Evolutionary conservation across 208 protist genomes (phyloP).

Genomic region (Spongospora subterranea): DNA sequence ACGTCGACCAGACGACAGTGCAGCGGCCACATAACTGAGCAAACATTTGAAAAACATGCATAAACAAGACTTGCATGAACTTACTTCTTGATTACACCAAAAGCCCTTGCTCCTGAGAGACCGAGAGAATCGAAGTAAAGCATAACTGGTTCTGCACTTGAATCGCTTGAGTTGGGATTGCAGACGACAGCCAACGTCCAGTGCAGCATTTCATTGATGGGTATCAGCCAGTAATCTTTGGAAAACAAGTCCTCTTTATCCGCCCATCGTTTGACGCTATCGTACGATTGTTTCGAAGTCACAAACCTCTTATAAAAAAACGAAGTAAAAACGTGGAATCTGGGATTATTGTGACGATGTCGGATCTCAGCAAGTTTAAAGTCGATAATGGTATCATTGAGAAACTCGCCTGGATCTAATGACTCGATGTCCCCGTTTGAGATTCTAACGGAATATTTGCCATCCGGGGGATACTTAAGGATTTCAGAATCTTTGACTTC

Average conservation of each 20-base stretch:
- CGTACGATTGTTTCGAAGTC: background rate
- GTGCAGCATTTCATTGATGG: slow-evolving; percentile 19
- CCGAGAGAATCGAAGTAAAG: slow-evolving; percentile 40
- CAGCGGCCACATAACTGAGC: background rate
- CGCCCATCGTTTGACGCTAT: slow-evolving; percentile 27
- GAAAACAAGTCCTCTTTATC: slow-evolving; percentile 4
- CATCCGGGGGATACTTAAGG: background rate
- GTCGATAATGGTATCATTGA: slow-evolving; percentile 54
- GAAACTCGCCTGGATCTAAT: slow-evolving; percentile 44
- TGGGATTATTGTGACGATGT: background rate
- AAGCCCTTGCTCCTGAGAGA: background rate
- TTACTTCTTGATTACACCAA: slow-evolving; percentile 30
- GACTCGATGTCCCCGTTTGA: background rate
- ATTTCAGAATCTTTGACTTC: background rate
- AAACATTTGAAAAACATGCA: background rate
- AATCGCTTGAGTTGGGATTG: background rate
- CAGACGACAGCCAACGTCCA: slow-evolving; percentile 46
- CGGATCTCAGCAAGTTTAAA: background rate
- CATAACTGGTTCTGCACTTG: background rate
- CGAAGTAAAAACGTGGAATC: slow-evolving; percentile 9
- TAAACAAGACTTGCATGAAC: background rate
- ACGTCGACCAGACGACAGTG: background rate
- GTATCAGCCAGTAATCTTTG: slow-evolving; percentile 19
- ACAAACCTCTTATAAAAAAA: slow-evolving; percentile 48
- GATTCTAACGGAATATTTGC: background rate